A percentile compares a stretch with the other conserved stretches of the same genome.
These are phyloP conservation scores for Lenwebbia sp. DNA, from an alignment of 345 rosid genomes.

Conservation along the genomic window DNA sequence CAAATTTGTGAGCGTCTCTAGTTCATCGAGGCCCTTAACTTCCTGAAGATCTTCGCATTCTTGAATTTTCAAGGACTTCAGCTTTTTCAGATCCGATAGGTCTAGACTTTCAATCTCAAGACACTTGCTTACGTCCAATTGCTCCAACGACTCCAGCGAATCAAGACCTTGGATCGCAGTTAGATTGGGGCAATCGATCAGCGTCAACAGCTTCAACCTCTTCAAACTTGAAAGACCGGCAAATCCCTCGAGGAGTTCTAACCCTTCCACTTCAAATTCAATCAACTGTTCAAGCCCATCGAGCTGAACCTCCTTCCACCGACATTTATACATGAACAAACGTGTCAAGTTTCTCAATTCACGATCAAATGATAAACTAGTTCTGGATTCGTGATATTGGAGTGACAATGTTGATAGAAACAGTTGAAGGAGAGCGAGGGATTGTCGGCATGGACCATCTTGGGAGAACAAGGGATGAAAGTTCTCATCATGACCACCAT, in stretches of 20 bases:
- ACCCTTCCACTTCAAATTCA: neutral
- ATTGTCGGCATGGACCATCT: too few species aligned
- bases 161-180: neutral
- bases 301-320: neutral
- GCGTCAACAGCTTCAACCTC: neutral
- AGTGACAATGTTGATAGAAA: neutral
- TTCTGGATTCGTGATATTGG: neutral
- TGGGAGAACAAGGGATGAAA: too few species aligned
- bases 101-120: neutral
- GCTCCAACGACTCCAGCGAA: neutral
- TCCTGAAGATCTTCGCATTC: neutral
- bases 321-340: fast-evolving
- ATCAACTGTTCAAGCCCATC: neutral
- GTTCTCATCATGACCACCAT: too few species aligned
- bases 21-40: neutral
- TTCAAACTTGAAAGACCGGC: neutral
- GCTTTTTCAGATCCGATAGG: neutral
- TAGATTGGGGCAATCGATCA: neutral
- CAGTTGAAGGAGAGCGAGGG: too few species aligned
- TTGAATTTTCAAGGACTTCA: fast-evolving
- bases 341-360: neutral
- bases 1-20: neutral
- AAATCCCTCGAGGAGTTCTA: neutral
- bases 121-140: fast-evolving
- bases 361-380: neutral